Percentiles rank a stretch among this genome's conserved stretches.
phyloP scores from a whole-genome alignment of 139 green algal genomes.

The Chlorella vulgaris region DNA sequence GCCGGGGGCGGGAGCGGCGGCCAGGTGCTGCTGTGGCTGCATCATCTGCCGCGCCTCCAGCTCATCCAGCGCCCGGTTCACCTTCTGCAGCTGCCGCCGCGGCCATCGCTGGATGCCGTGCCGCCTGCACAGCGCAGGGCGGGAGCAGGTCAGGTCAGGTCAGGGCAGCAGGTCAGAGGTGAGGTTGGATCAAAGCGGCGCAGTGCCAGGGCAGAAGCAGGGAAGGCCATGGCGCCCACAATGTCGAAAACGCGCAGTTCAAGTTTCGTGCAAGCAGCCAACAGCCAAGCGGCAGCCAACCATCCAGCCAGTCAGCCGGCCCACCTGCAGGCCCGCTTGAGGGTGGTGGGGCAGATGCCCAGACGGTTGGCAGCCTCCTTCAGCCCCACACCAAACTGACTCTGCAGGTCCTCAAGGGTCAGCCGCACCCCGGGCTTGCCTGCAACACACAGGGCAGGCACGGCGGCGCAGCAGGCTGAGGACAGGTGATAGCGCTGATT shows the following conservation, averaged over 20 bases:
- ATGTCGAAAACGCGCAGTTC: background rate
- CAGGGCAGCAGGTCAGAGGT: too few relatives aligned
- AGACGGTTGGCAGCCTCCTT: conserved; percentile 85
- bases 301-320: conserved; percentile 4
- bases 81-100: conserved; percentile 52
- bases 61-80: conserved; percentile 35
- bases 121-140: conserved; percentile 60
- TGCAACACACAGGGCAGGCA: background rate
- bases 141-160: too few relatives aligned
- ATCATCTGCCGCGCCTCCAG: conserved; percentile 25
- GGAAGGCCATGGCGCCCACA: background rate
- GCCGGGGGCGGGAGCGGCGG: background rate
- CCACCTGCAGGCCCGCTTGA: conserved; percentile 65
- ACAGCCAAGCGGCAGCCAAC: background rate
- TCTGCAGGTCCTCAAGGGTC: conserved; percentile 61
- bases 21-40: conserved; percentile 16
- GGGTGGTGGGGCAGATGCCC: conserved; percentile 90
- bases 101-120: conserved; percentile 90
- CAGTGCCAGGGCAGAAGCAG: background rate
- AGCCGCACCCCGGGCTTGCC: conserved; percentile 59
- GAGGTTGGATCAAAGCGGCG: too few relatives aligned
- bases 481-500: background rate
- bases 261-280: too few relatives aligned
- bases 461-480: background rate
- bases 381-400: conserved; percentile 84